Evolutionary conservation across 23 red algal species (phyloP).

Genomic region (Gracilariopsis chorda): DNA sequence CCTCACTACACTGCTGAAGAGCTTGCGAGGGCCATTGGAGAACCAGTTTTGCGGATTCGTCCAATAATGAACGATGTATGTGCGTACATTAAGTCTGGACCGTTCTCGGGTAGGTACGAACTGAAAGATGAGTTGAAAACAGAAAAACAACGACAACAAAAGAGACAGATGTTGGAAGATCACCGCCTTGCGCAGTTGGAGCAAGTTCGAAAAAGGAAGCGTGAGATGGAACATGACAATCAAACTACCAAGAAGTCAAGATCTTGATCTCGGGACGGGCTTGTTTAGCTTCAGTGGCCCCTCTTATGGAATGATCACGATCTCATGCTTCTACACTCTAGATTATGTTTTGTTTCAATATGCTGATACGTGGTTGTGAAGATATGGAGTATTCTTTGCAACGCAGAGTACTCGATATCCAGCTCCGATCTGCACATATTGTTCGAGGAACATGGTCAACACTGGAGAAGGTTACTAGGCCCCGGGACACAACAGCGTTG

Average conservation of each 20-base stretch:
- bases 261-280: too few species aligned
- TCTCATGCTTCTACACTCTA: too few species aligned
- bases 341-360: too few species aligned
- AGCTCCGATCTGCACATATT: too few species aligned
- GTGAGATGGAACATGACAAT: constrained; percentile 24
- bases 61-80: constrained; percentile 75
- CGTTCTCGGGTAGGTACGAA: constrained; percentile 72
- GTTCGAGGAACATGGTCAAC: too few species aligned
- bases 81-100: constrained; percentile 75
- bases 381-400: too few species aligned
- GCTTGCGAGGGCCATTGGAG: constrained; percentile 38
- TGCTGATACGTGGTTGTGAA: too few species aligned
- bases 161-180: constrained; percentile 35
- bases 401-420: too few species aligned
- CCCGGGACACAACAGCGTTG: too few species aligned
- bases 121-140: constrained; percentile 95
- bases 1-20: constrained; percentile 65
- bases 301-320: too few species aligned
- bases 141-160: constrained; percentile 67
- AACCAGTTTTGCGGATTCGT: constrained; percentile 49
- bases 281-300: too few species aligned
- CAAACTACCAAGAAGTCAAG: constrained; percentile 20
- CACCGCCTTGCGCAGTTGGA: constrained; percentile 38
- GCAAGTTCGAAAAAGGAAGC: constrained; percentile 19
- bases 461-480: too few species aligned